Conservation (phyloP, 2,329 filamentous ascomycete genomes). For the Trichothecium roseum region DNA sequence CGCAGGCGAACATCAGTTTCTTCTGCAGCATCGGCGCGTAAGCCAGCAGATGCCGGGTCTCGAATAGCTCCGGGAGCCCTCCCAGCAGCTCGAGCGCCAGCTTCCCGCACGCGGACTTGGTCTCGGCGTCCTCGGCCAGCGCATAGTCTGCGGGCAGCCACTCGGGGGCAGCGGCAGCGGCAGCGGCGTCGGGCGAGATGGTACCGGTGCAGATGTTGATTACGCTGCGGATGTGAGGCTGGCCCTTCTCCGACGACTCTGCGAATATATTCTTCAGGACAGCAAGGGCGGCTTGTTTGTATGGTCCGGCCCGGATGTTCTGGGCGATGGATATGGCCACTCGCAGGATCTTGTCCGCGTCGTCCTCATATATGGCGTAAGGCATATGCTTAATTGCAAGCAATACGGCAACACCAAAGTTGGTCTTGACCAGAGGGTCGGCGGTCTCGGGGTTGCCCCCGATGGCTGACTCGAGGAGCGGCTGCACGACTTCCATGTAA, state of each 20-base stretch:
- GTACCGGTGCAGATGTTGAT: slow-evolving; percentile 33
- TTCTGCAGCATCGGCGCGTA: slow-evolving; percentile 33
- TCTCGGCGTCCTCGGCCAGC: slow-evolving; percentile 8
- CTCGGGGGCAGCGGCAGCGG: slow-evolving; percentile 14
- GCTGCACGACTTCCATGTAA: slow-evolving; percentile 34
- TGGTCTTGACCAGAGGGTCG: slow-evolving; percentile 19
- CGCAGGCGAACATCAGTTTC: slow-evolving; percentile 39
- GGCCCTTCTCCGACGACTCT: slow-evolving; percentile 32
- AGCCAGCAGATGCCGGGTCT: slow-evolving; percentile 33
- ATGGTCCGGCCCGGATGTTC: slow-evolving; percentile 27
- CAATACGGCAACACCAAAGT: slow-evolving; percentile 37
- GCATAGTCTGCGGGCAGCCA: slow-evolving; percentile 20
- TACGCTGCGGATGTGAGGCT: slow-evolving; percentile 37
- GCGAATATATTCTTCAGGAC: slow-evolving; percentile 38
- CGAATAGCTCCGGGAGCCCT: slow-evolving; percentile 35
- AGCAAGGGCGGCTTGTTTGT: slow-evolving; percentile 35
- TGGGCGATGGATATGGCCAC: slow-evolving; percentile 37
- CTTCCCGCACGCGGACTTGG: slow-evolving; percentile 29
- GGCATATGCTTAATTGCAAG: slow-evolving; percentile 37
- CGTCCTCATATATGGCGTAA: slow-evolving; percentile 41
- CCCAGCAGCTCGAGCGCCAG: slow-evolving; percentile 36
- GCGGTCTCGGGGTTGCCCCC: slow-evolving; percentile 15
- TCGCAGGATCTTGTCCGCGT: slow-evolving; percentile 34
- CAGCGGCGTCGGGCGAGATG: slow-evolving; percentile 17
- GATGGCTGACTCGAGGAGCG: slow-evolving; percentile 29